Base-by-base conservation (phyloP, 768 basidiomycete species). In the Rhodosporidiobolus sp. region DNA sequence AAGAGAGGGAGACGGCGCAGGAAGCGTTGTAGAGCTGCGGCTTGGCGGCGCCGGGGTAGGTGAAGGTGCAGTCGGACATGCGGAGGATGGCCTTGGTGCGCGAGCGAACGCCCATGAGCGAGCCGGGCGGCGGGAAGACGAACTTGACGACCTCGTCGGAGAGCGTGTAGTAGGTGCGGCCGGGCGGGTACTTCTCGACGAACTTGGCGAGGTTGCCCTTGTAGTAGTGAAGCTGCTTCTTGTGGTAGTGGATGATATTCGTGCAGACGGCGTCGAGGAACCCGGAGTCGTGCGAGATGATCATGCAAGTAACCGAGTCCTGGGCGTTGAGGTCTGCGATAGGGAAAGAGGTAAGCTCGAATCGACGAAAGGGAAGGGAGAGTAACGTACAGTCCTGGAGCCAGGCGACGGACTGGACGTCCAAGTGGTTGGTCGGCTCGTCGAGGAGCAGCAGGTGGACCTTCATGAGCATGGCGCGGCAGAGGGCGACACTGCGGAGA, bases 161-260 rank as follows among this genome's bases (percentile, higher is more conserved):
- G 32, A 98, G 87, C 46, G 92, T 94, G 84, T 97, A 98, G 85
- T 96, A 98, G 4, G 94, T 92, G 83, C 88, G 92, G 49, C 94
- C 95, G 79, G 94, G 90, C 5, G 94, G 94, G 76, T 93, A 91
- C 75, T 87, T 86, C 78, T 86, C 89, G 65, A 96, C 94, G 81
- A 69, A 77, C 48, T 86, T 83, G 52, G 91, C 91, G 46, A 98
- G 87, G 82, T 95, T 95, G 67, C 94, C 94, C 45, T 87, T 88
- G 82, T 97, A 97, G 83, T 93, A 95, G 56, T 89, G 92, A 74
- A 98, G 88, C 89, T 92, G 95, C 84, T 98, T 98, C 66, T 83
- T 83, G 83, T 96, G 94, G 83, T 96, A 98, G 84, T 96, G 94
- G 74, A 97, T 93, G 79, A 97, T 92, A 82, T 97, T 94, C 75